These are phyloP conservation scores for Entelexis paramagnoliae DNA, from an alignment of 1,139 yeast species.

Conservation along the genomic window DNA sequence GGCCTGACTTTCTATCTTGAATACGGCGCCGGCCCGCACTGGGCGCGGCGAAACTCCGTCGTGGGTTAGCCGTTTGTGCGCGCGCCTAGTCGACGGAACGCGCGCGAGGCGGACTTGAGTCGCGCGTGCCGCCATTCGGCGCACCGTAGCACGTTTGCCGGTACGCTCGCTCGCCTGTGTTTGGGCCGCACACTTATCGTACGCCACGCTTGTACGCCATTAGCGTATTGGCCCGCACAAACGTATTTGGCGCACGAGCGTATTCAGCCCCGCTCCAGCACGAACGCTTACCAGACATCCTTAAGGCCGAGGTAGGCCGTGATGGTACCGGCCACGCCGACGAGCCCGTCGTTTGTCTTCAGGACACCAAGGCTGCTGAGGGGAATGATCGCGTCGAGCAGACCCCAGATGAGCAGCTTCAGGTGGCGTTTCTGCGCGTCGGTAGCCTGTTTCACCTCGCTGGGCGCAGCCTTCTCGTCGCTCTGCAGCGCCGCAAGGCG, in stretches of 20 bases:
- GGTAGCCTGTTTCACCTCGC: slow-evolving; percentile 10
- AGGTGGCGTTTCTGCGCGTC: slow-evolving; percentile 2
- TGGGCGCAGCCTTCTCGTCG: slow-evolving; percentile 35
- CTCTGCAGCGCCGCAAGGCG: slow-evolving; percentile 31
- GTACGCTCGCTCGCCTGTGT: too few species aligned
- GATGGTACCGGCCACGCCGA: slow-evolving; percentile 76
- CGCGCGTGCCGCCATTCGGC: too few species aligned
- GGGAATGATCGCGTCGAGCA: slow-evolving; percentile 67
- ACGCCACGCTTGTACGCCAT: too few species aligned
- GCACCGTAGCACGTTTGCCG: too few species aligned
- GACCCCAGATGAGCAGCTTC: slow-evolving; percentile 54
- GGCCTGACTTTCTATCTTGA: not conserved
- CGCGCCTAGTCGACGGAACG: too few species aligned
- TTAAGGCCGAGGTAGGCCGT: slow-evolving; percentile 71
- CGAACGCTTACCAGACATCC: slow-evolving; percentile 47
- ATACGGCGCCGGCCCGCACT: too few species aligned
- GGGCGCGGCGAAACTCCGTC: too few species aligned
- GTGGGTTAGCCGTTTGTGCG: too few species aligned
- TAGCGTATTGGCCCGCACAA: too few species aligned
- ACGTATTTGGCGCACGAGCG: too few species aligned
- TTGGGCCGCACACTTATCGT: too few species aligned
- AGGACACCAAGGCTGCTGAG: slow-evolving; percentile 55
- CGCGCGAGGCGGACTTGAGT: too few species aligned
- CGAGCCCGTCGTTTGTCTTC: slow-evolving; percentile 59
- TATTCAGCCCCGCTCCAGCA: not conserved